Evolutionary conservation across 495 filamentous ascomycete genomes (phyloP).

Genomic region (Aspergillus nanangensis): DNA sequence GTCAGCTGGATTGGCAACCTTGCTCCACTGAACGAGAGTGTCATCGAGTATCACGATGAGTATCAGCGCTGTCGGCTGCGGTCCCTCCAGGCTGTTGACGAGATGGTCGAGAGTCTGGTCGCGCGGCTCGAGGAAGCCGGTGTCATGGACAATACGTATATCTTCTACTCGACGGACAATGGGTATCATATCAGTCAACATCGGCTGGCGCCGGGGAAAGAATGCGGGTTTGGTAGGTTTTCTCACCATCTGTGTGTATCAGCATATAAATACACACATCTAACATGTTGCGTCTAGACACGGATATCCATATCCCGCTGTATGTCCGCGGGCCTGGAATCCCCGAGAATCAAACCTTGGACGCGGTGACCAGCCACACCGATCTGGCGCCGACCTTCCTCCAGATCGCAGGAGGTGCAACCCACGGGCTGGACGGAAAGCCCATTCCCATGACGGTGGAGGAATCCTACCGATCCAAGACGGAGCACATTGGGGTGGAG

Average conservation of each 20-base stretch:
- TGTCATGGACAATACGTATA: constrained; percentile 60
- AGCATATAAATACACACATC: no score
- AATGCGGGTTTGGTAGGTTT: constrained; percentile 59
- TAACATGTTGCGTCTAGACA: constrained; percentile 45
- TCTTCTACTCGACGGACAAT: constrained; percentile 66
- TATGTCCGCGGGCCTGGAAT: constrained; percentile 55
- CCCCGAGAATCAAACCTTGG: constrained; percentile 32
- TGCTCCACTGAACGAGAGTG: constrained; percentile 40
- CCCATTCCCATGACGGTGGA: constrained; percentile 40
- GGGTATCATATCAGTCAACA: constrained; percentile 70
- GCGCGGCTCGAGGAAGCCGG: constrained; percentile 42
- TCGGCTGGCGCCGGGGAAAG: constrained; percentile 62
- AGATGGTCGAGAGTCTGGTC: constrained; percentile 56
- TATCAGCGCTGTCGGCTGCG: constrained; percentile 59
- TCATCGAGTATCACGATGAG: constrained; percentile 59
- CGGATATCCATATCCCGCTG: constrained; percentile 65
- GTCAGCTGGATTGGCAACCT: constrained; percentile 56
- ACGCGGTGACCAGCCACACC: constrained; percentile 59
- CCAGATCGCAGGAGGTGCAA: constrained; percentile 31
- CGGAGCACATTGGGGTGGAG: constrained; percentile 58
- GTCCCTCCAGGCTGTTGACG: constrained; percentile 61
- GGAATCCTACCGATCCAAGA: constrained; percentile 23
- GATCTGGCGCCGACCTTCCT: constrained; percentile 65
- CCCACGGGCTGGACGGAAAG: constrained; percentile 49
- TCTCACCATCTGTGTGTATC: constrained; percentile 13